These are phyloP conservation scores for Rhodosporidiobolus sp. DNA, from an alignment of 768 basidiomycete genomes.

Conservation along the genomic window DNA sequence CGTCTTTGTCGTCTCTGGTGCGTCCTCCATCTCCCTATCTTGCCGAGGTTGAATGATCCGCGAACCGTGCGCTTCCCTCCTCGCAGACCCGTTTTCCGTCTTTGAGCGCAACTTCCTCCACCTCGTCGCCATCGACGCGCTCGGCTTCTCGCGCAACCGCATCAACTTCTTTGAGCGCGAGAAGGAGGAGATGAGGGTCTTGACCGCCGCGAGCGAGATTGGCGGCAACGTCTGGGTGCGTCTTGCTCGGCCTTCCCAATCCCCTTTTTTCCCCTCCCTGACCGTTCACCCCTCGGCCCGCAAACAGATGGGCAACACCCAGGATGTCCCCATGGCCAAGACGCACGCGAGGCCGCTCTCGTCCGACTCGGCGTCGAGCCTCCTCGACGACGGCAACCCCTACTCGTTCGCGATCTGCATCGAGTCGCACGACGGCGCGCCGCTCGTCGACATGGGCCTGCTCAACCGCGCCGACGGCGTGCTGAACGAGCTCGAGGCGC, in stretches of 20 bases:
- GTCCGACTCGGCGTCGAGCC: constrained; percentile 50
- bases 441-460: not conserved
- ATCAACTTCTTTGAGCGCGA: constrained; percentile 79
- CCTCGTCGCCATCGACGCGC: constrained; percentile 48
- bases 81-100: constrained; percentile 47
- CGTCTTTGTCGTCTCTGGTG: constrained; percentile 69
- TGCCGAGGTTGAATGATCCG: fast-evolving
- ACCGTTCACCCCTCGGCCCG: not conserved
- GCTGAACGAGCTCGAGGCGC: constrained; percentile 24
- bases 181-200: constrained; percentile 81
- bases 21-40: not conserved
- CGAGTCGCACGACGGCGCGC: constrained; percentile 78
- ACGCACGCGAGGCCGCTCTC: constrained; percentile 5
- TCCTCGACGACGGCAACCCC: constrained; percentile 51
- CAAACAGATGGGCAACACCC: constrained; percentile 68
- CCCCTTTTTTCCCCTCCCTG: not conserved
- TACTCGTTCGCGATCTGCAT: constrained; percentile 77
- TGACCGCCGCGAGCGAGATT: constrained; percentile 79
- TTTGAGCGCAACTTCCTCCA: constrained; percentile 48
- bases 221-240: constrained; percentile 48
- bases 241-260: not conserved
- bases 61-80: not conserved
- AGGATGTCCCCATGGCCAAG: constrained; percentile 64
- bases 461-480: constrained; percentile 11
- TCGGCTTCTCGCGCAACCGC: constrained; percentile 43